These are phyloP conservation scores for Hyaloraphidium curvatum DNA, from an alignment of 192 early-diverging fungal genomes.

Conservation along the genomic window DNA sequence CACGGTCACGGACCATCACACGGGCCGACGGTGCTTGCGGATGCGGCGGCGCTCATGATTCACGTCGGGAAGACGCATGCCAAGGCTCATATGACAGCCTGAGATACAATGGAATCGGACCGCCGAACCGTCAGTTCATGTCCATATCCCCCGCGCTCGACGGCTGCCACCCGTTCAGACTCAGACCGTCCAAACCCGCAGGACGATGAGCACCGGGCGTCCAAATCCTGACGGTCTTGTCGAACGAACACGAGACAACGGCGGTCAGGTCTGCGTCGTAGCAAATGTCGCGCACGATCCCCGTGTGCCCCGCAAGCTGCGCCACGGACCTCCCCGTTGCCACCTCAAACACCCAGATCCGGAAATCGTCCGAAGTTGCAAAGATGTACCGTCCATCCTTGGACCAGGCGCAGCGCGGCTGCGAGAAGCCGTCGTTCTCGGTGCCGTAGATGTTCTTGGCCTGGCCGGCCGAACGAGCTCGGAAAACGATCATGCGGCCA, in stretches of 20 bases:
- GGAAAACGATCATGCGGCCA: conserved; percentile 45
- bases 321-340: conserved; percentile 21
- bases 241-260: conserved; percentile 37
- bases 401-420: conserved; percentile 44
- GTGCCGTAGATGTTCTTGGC: conserved; percentile 42
- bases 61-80: no score
- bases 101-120: no score
- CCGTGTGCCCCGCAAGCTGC: conserved; percentile 31
- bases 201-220: no score
- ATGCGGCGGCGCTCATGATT: no score
- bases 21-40: no score
- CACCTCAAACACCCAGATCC: conserved; percentile 30
- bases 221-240: conserved; percentile 37
- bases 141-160: no score
- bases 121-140: no score
- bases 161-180: no score
- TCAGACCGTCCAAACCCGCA: no score
- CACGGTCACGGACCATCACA: no score
- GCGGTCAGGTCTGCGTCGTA: no score
- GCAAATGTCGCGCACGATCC: conserved; percentile 21
- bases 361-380: conserved; percentile 38
- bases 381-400: conserved; percentile 37
- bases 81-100: no score
- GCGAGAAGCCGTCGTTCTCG: conserved; percentile 37
- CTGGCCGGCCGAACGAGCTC: conserved; percentile 20